Evolutionary conservation across 805 yeast species (phyloP).

Genomic region (Kodamaea kakaduensis): DNA sequence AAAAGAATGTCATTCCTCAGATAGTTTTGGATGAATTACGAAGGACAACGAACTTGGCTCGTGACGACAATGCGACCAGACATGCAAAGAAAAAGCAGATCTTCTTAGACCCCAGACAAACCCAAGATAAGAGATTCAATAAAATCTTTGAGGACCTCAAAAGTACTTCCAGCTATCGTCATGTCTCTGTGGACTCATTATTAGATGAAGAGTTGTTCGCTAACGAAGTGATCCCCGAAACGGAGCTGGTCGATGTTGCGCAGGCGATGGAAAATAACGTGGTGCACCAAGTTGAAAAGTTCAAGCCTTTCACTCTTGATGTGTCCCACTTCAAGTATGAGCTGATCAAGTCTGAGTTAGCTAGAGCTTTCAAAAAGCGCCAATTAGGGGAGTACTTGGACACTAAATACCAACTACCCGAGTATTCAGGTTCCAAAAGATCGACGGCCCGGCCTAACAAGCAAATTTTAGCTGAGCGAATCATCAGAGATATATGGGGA

Average conservation of each 20-base stretch:
- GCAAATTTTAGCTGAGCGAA: conserved; percentile 19
- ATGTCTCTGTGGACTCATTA: conserved; percentile 5
- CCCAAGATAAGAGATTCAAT: conserved; percentile 15
- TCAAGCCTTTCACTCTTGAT: conserved; percentile 8
- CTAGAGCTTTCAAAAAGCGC: conserved; percentile 11
- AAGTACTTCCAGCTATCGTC: conserved; percentile 7
- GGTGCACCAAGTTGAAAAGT: conserved; percentile 9
- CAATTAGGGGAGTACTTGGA: conserved; percentile 13
- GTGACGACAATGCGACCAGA: conserved; percentile 2
- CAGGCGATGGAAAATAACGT: not conserved
- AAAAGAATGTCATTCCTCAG: conserved; percentile 16
- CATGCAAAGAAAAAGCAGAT: conserved; percentile 11
- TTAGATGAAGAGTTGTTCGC: conserved; percentile 8
- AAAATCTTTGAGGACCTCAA: conserved; percentile 13
- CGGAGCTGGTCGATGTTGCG: no score
- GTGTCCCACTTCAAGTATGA: conserved; percentile 10
- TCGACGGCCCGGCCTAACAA: conserved; percentile 11
- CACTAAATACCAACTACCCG: conserved; percentile 7
- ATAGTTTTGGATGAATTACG: conserved; percentile 13
- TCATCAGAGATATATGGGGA: conserved; percentile 36
- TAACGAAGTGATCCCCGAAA: not conserved
- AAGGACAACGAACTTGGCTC: conserved; percentile 11
- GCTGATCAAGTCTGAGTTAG: conserved; percentile 8
- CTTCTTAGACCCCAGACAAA: conserved; percentile 17
- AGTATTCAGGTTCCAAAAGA: conserved; percentile 6